Base-by-base conservation (phyloP, 2,329 filamentous ascomycete species). In the Bipolaris cookei region DNA sequence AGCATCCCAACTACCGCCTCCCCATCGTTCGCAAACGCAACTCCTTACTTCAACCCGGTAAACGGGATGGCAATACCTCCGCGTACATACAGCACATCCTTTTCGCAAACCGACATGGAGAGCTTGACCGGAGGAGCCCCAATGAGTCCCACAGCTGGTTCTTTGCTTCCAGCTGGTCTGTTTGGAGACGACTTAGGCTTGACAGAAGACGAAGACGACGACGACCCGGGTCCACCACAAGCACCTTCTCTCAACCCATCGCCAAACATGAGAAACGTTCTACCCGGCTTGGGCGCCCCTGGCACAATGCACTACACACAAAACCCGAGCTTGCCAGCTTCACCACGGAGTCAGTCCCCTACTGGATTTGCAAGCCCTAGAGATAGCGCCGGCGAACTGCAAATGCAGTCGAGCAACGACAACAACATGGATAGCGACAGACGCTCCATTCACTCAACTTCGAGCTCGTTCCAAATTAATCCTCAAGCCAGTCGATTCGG, bases 61-160 rank as follows among this genome's bases (percentile, higher is more conserved):
- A 88, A 88, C 62, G 86, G 86, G 56, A 87, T 86, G 83, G 82
- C 84, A 3, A 68, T 86, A n/a, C 76, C 73, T 2, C 68, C 61
- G 13, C 67, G 59, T 41, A 71, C 67, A 39, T 65, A 62, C 50
- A 62, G 53, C 37, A 51, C 62, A 7, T 71, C 69, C 34, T 70
- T 87, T 52, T 86, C 85, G 5, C 88, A 90, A 30, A 83, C 86
- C 1, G 87, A 89, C 16, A 77, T 88, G 4, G 85, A 85, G 56
- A 81, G 81, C 16, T 73, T 89, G 34, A 86, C 83, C 3, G 84
- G 82, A 16, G 87, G 85, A 25, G 90, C 89, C 2, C 89, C 89
- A 1, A 84, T 94, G 72, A 93, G 90, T 66, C 91, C 91, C 1
- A 90, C 89, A 3, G 91, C 90, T 2, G 87, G 89, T 25, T 84